Base-by-base conservation (phyloP, 768 basidiomycete species). In the Mycena maculata region DNA sequence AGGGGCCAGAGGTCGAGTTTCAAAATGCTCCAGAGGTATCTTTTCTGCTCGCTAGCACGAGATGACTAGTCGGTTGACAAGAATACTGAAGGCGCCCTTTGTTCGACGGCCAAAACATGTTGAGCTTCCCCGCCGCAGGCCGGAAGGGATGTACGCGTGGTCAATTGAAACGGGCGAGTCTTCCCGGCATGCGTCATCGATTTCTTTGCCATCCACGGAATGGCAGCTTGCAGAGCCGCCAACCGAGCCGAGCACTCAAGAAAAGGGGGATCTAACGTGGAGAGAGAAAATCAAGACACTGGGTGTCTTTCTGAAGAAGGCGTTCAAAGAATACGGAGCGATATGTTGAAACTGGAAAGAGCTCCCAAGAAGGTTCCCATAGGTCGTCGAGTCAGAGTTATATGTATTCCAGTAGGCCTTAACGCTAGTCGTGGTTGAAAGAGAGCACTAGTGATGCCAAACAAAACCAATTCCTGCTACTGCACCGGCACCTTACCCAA, bases 221-320 rank as follows among this genome's bases (percentile, higher is more conserved):
- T 68, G 67, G 61, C 56, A 58, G 49, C 23, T 62, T 45, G 53
- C 45, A 23, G 36, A 50, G 12, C 25, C 22, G 0, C 36, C 62
- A 38, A 48, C 31, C 23, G 44, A 63, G 23, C 1, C 31, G 2
- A 31, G 30, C n/a, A 8, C 33, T 57, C 53, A 33, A 60, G 56
- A 49, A 13, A 23, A 56, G n/a, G 54, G 16, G 25, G 31, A 60
- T 2, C 16, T 44, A 33, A 25, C 49, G 30, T 64, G 65, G 69
- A 56, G 69, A 65, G 47, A 67, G 16, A 67, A 44, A 48, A 27
- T 67, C 25, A 56, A 59, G 61, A 48, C 41, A 49, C n/a, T 70
- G 52, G 47, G 56, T 36, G 52, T 50, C 53, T 42, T 55, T 36
- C 55, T 71, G 1, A 53, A 50, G 25, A 63, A 56, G 20, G 57